Evolutionary conservation across 2,329 filamentous ascomycete genomes (phyloP), one percentile per base, ranked within the genome.

Genomic region (Raffaelea ambrosiae): DNA sequence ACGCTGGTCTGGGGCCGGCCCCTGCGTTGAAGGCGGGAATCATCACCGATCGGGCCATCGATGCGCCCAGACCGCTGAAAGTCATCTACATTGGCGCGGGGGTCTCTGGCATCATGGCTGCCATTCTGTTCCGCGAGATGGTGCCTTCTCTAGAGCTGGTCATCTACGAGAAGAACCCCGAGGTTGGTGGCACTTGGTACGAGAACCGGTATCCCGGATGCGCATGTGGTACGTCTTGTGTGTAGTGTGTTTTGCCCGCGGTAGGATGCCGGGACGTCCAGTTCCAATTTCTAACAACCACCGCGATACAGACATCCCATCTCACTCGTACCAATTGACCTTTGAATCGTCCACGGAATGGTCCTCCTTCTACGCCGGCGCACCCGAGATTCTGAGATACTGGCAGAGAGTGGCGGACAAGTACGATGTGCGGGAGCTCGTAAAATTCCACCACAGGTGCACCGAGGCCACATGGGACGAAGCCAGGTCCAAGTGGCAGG

Each of bases 401-500:
- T 55, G 50, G n/a, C 49, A 53, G n/a, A 5, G 29, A 3, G 36
- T 44, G 2, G 39, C 44, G 3, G 13, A 36, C 1, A 47, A 47
- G 21, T 50, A 46, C 33, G 53, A 23, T 18, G 40, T 54, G 2
- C 22, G 39, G 40, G 19, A 38, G 31, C 39, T 42, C 23, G 13
- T 52, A 4, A 42, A 38, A 19, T 38, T 38, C 35, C 8, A 19
- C 35, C 35, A 19, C 35, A 19, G 16, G 35, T 16, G 13, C 35
- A 19, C 18, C 14, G 13, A 22, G 14, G 48, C 52, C 1, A 46
- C 18, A 4, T 55, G 53, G 53, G 20, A 43, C 19, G n/a, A 21
- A 3, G 40, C 38, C 5, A 22, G 31, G 5, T 31, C 42, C 3
- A 19, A 48, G n/a, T 55, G 53, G 53, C 23, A 66, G 51, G 59